Conservation (phyloP, 495 filamentous ascomycete genomes). For the Talaromyces liani region DNA sequence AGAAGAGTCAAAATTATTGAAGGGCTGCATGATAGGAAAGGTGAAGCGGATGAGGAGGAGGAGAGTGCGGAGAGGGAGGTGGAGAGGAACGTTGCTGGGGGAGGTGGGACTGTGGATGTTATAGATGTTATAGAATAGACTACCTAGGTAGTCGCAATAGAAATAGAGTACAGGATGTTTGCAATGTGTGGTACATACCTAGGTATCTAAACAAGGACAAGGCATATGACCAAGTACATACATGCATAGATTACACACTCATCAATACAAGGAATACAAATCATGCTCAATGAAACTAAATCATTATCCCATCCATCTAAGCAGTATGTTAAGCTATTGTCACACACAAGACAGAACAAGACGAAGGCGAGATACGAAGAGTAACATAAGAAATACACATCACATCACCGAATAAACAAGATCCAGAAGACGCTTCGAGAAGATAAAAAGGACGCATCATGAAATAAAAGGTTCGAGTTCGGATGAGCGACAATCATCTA, state of each 20-base stretch:
- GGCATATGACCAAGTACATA: not conserved
- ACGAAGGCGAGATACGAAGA: not conserved
- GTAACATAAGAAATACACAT: not conserved
- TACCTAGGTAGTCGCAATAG: not conserved
- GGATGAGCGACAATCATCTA: not conserved
- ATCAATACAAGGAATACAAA: not conserved
- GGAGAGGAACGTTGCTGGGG: conserved; percentile 17
- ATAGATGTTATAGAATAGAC: conserved; percentile 1
- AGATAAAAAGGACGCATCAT: not conserved
- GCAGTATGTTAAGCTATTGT: not conserved
- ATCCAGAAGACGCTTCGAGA: not conserved
- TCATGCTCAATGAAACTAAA: not conserved
- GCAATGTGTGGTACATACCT: not conserved
- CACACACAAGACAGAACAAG: not conserved
- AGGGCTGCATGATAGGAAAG: conserved; percentile 12
- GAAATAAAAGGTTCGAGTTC: too few species aligned
- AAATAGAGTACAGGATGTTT: not conserved
- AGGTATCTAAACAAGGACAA: not conserved
- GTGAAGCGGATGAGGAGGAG: conserved; percentile 23
- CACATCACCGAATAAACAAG: not conserved
- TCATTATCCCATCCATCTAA: not conserved
- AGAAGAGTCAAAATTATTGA: conserved; percentile 36
- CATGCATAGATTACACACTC: not conserved
- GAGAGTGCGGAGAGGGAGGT: conserved; percentile 31
- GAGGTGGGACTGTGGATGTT: not conserved